These are phyloP conservation scores for Pisolithus albus DNA, from an alignment of 768 basidiomycete genomes.

Conservation along the genomic window DNA sequence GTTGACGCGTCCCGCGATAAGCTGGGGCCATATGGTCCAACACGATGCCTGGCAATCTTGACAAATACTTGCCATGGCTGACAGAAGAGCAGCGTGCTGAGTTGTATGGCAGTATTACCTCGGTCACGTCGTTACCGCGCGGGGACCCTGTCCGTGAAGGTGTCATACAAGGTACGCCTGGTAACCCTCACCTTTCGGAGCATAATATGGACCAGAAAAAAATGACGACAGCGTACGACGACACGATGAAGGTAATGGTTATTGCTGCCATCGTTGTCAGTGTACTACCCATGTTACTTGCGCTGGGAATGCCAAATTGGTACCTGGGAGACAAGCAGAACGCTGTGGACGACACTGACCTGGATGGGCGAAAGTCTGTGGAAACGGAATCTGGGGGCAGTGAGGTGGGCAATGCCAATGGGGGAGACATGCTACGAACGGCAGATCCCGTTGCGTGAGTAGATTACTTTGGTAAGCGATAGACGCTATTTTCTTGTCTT, in stretches of 20 bases:
- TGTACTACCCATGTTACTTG: constrained; percentile 50
- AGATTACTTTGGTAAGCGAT: too few species aligned
- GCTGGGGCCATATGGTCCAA: constrained; percentile 64
- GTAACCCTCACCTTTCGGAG: background rate
- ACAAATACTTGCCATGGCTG: constrained; percentile 45
- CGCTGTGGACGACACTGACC: constrained; percentile 24
- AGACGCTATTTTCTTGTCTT: too few species aligned
- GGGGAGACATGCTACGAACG: too few species aligned
- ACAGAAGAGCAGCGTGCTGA: constrained; percentile 34
- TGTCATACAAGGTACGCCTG: constrained; percentile 44
- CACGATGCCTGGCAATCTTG: constrained; percentile 58
- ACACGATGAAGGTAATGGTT: constrained; percentile 52
- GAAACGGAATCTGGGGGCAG: constrained; percentile 25
- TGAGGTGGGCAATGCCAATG: background rate
- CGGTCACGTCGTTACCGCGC: constrained; percentile 40
- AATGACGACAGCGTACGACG: constrained; percentile 37
- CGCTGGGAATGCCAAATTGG: constrained; percentile 59
- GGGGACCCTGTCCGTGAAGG: constrained; percentile 58
- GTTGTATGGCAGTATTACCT: constrained; percentile 51
- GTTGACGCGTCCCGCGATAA: constrained; percentile 6
- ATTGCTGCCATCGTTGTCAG: constrained; percentile 47
- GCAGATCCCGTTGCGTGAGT: too few species aligned
- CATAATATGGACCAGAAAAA: background rate
- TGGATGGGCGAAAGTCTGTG: constrained; percentile 18
- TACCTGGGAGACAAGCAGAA: constrained; percentile 67